phyloP scores from a whole-genome alignment of 176 grass and related monocot species.

The Chloris gayana region DNA sequence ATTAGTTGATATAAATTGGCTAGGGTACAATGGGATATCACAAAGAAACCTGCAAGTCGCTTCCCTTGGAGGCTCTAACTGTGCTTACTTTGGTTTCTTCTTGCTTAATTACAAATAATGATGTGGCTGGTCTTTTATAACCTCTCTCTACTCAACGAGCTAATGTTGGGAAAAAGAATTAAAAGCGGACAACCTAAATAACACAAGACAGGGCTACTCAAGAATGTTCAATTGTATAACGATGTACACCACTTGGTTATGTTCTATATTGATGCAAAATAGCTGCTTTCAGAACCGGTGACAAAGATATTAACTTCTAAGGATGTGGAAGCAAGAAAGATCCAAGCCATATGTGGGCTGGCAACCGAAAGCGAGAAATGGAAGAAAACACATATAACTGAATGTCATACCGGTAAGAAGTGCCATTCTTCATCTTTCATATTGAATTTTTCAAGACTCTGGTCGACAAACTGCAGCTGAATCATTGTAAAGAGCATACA shows the following conservation, averaged over 20 bases:
- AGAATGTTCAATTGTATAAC: too few species aligned
- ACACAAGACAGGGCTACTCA: not conserved
- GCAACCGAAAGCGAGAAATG: slow-evolving; percentile 13
- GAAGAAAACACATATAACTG: not conserved
- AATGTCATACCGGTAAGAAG: slow-evolving; percentile 61
- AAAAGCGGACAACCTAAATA: not conserved
- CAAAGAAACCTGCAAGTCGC: too few species aligned
- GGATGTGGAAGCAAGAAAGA: not conserved
- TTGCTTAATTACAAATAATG: too few species aligned
- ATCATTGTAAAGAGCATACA: slow-evolving; percentile 38
- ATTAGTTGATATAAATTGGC: too few species aligned
- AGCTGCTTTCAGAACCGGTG: not conserved
- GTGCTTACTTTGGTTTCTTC: too few species aligned
- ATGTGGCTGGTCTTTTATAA: too few species aligned
- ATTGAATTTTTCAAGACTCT: slow-evolving; percentile 62
- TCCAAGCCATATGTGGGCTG: not conserved
- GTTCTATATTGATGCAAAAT: too few species aligned
- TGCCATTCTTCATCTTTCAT: slow-evolving; percentile 77
- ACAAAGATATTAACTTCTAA: slow-evolving; percentile 10
- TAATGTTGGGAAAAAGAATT: not conserved
- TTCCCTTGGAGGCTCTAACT: too few species aligned
- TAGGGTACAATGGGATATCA: too few species aligned
- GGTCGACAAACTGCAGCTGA: slow-evolving; percentile 72
- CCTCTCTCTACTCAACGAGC: too few species aligned
- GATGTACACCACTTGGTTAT: not conserved